Evolutionary conservation across 805 yeast genomes (phyloP).

Genomic region (Tetrapisispora fleetii): DNA sequence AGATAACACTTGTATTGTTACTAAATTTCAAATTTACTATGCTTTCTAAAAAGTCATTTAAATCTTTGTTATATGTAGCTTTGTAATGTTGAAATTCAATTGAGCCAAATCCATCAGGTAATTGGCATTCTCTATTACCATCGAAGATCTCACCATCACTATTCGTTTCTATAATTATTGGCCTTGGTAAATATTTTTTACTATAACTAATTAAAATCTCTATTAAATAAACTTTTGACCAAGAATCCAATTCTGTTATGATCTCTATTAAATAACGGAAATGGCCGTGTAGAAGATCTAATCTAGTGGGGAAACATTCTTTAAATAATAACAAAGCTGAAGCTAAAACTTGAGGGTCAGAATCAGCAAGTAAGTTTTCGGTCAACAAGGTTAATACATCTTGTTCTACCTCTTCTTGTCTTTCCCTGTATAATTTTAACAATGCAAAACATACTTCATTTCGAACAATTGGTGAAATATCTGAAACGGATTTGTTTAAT

Average conservation of each 20-base stretch:
- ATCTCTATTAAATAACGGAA: constrained; percentile 47
- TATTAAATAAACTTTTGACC: constrained; percentile 52
- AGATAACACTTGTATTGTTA: constrained; percentile 47
- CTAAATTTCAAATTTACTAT: constrained; percentile 40
- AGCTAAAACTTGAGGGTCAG: constrained; percentile 56
- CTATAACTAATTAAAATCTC: constrained; percentile 61
- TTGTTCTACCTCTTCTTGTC: constrained; percentile 34
- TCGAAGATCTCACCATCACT: constrained; percentile 8
- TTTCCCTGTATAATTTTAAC: constrained; percentile 40
- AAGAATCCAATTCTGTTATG: constrained; percentile 51
- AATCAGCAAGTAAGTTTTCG: constrained; percentile 48
- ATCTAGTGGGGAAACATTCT: constrained; percentile 43
- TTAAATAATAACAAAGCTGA: constrained; percentile 52
- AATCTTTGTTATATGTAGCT: constrained; percentile 44
- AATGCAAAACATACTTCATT: constrained; percentile 71
- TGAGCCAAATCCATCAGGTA: constrained; percentile 37
- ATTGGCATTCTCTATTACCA: constrained; percentile 20
- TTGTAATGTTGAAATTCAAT: constrained; percentile 34
- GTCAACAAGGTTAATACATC: constrained; percentile 44
- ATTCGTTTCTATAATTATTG: constrained; percentile 34
- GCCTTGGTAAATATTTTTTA: constrained; percentile 48
- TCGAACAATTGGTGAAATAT: constrained; percentile 70
- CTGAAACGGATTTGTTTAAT: constrained; percentile 56
- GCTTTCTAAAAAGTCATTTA: constrained; percentile 42
- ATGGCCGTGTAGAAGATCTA: constrained; percentile 63